phyloP scores from a whole-genome alignment of 2,329 filamentous ascomycete genomes.

The Aspergillus proliferans region DNA sequence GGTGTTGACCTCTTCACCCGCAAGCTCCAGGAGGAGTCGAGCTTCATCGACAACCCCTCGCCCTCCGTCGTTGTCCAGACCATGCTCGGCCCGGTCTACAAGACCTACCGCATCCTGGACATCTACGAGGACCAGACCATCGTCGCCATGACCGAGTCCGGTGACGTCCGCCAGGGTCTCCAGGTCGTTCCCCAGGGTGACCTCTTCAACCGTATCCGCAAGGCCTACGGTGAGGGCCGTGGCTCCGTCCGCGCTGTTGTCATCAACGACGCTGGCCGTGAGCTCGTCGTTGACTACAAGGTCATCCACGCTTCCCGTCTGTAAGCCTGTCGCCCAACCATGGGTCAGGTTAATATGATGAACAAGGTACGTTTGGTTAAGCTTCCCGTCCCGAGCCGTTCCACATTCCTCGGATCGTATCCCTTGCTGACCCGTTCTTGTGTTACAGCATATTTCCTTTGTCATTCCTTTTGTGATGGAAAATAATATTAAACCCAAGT shows the following conservation, averaged over 20 bases:
- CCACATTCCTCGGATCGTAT: too few species aligned
- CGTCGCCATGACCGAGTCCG: constrained; percentile 97
- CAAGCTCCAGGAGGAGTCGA: constrained; percentile 98
- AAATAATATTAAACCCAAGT: too few species aligned
- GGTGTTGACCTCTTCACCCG: constrained; percentile 99
- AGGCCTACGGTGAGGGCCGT: constrained; percentile 83
- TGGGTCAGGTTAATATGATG: too few species aligned
- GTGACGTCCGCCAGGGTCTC: constrained; percentile 94
- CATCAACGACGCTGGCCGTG: constrained; percentile 84
- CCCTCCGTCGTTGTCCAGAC: constrained; percentile 97
- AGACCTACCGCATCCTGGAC: constrained; percentile 99
- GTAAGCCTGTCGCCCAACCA: constrained; percentile 35
- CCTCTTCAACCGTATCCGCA: constrained; percentile 72
- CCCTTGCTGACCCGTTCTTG: too few species aligned
- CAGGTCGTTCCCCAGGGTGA: constrained; percentile 92
- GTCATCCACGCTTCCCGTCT: constrained; percentile 74
- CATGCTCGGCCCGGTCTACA: constrained; percentile 99
- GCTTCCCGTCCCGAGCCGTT: background rate
- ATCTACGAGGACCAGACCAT: constrained; percentile 75
- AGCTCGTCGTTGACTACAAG: constrained; percentile 99
- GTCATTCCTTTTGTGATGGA: too few species aligned
- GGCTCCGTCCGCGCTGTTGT: constrained; percentile 93
- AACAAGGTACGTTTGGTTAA: background rate
- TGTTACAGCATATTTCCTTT: too few species aligned
- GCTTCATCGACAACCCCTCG: constrained; percentile 93